Base-by-base conservation (phyloP, 169 alveolate genomes). In the Theileria annulata region DNA sequence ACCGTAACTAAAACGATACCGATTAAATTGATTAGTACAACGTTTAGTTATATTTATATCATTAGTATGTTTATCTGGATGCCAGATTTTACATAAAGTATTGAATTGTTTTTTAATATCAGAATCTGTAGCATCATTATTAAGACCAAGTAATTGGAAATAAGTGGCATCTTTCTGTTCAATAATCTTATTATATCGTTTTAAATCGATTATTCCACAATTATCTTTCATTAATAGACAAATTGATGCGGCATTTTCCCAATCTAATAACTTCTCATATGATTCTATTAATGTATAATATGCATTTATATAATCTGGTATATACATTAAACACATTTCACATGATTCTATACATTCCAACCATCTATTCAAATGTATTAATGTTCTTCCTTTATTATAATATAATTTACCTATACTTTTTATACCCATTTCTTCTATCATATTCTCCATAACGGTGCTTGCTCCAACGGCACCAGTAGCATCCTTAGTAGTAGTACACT, bases 361-460 rank as follows among this genome's bases (percentile, higher is more conserved):
- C 94, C 94, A 90, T 42, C 87, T 64, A 60, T 87, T 79, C 21
- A 90, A 74, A 73, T 90, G 94, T 87, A 90, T 83, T 56, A 90
- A 84, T 0, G 91, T 82, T 30, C 94, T 51, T 13, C 92, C 94
- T 84, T 86, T 86, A 78, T 90, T 90, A 72, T 90, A 90, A 64
- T 83, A 87, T 19, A 90, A 73, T 69, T 90, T 90, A 15, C 94
- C 94, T 48, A 90, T 63, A 77, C 86, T 90, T 31, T 75, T 35
- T 35, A 35, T 3, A 35, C 47, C 3, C 47, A 35, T 35, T 79
- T 75, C 77, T 60, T n/a, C 3, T 27, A 3, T 69, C 79, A n/a
- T n/a, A n/a, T n/a, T n/a, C n/a, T n/a, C n/a, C n/a, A n/a, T n/a
- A n/a, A n/a, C n/a, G n/a, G n/a, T n/a, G n/a, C n/a, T n/a, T n/a